Base-by-base conservation (phyloP, 2,329 filamentous ascomycete genomes). In the Phoma sp. region DNA sequence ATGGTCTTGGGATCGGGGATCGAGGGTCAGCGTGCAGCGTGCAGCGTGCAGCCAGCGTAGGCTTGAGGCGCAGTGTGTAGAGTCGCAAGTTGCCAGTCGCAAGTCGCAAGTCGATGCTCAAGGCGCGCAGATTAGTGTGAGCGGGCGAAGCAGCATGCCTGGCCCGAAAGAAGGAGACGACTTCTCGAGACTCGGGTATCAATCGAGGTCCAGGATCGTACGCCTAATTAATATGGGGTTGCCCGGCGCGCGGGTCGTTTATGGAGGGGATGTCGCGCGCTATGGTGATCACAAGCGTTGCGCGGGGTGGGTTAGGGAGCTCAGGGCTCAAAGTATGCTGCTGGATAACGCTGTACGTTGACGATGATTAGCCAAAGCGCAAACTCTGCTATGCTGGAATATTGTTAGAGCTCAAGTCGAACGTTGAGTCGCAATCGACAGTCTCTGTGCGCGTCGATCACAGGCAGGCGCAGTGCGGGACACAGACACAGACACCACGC, bases 1-100 rank as follows among this genome's bases (percentile, higher is more conserved):
- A 99, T 99, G 62, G 65, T 71, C 32, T 60, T 51, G 39, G 40
- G 40, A 55, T 56, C 25, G 25, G 9, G 25, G 25, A 29, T 22
- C 25, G 40, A 51, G 53, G 39, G 22, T 51, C 50, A 44, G 39
- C 32, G 47, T 57, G 55, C 40, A 62, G 63, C 61, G 17, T 17
- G 17, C 50, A 44, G 39, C 32, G 47, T 57, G 55, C 40, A 62
- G 63, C 61, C 40, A 43, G 24, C 10, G 52, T 39, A 57, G 55
- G 62, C 54, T 50, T 58, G 61, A 48, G 21, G 56, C 38, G 57
- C 56, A 53, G 56, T 40, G 49, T 43, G 54, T 12, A 36, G 50
- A 48, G 46, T 24, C 22, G 22, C 29, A 31, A 5, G 29, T 13
- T 12, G 29, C 12, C 4, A 31, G 29, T 31, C 29, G 12, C 29